Evolutionary conservation across 805 yeast genomes (phyloP).

Genomic region (Sporopachydermia lactativora): DNA sequence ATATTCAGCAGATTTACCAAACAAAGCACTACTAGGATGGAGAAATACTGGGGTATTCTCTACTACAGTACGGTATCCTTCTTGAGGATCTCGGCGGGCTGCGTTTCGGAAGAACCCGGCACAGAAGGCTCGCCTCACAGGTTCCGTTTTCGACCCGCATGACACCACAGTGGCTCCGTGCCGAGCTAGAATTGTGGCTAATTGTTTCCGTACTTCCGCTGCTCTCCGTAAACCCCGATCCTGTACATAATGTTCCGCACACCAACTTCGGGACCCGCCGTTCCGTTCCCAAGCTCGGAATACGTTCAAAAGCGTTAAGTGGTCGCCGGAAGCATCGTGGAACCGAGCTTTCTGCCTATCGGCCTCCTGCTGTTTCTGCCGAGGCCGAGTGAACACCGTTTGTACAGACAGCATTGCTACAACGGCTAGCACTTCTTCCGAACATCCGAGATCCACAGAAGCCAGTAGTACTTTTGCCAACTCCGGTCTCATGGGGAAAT

Average conservation of each 20-base stretch:
- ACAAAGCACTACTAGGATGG: slow-evolving; percentile 77
- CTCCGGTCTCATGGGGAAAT: slow-evolving; percentile 86
- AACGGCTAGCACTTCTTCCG: slow-evolving; percentile 55
- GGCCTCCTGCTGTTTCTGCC: slow-evolving; percentile 50
- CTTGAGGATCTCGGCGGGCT: slow-evolving; percentile 51
- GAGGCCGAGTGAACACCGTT: slow-evolving; percentile 56
- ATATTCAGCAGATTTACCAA: slow-evolving; percentile 61
- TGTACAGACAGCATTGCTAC: slow-evolving; percentile 78
- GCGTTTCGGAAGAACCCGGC: slow-evolving; percentile 60
- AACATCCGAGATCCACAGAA: slow-evolving; percentile 46
- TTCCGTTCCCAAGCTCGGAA: slow-evolving; percentile 65
- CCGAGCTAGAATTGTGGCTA: slow-evolving; percentile 32
- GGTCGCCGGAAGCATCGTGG: slow-evolving; percentile 53
- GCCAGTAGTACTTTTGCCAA: slow-evolving; percentile 61
- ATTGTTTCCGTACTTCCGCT: slow-evolving; percentile 56
- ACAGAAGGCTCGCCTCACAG: slow-evolving; percentile 39
- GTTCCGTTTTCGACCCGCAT: slow-evolving; percentile 18
- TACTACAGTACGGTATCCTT: slow-evolving; percentile 26
- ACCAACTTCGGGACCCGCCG: slow-evolving; percentile 67
- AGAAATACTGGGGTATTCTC: slow-evolving; percentile 39
- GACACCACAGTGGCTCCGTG: slow-evolving; percentile 17
- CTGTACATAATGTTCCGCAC: slow-evolving; percentile 71
- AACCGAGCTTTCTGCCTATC: slow-evolving; percentile 49
- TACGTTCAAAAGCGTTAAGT: slow-evolving; percentile 56
- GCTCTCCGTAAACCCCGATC: slow-evolving; percentile 58